Evolutionary conservation across 306 rosid species (phyloP), one percentile per base, ranked within the genome.

Genomic region (Quercus parvula): DNA sequence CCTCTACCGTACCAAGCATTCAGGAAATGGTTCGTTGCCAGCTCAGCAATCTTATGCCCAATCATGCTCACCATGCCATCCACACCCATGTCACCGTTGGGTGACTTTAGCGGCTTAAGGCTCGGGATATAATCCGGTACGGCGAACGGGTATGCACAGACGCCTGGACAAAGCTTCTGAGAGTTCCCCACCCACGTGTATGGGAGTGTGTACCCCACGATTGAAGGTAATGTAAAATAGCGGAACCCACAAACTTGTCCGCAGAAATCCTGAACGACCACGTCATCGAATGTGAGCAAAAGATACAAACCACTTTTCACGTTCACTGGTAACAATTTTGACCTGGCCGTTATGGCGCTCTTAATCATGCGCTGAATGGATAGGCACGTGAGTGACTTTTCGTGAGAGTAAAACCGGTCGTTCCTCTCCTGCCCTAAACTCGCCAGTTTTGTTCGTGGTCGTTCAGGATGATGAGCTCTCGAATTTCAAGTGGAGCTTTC

Each of bases 31-130:
- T 95, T 95, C 0, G 89, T 79, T 0, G 98, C 97, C 82, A 92
- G 78, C 93, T 95, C 98, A 5, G 97, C 99, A 77, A 95, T 71
- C 82, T 95, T 98, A 64, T 95, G 98, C 0, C 84, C 98, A 18
- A 95, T 92, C n/a, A 95, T 98, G 49, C 99, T 95, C 17, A 95
- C 86, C 99, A 95, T 95, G 3, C 99, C 99, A 51, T 95, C 99
- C 1, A 95, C 97, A 0, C 97, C 99, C 0, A 90, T 87, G 84
- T 95, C 97, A 3, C 88, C 92, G 86, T 95, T 95, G 0, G 99
- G 99, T 1, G 97, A 85, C 84, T 92, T 92, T 1, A 92, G 74
- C 19, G 99, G 86, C 67, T 92, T 95, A 15, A 73, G 49, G 0
- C 93, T 91, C 0, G 90, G 87, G 20, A 92, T 90, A 8, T 31